phyloP scores from a whole-genome alignment of 1,139 yeast species.

The Yamadazyma atlantica region DNA sequence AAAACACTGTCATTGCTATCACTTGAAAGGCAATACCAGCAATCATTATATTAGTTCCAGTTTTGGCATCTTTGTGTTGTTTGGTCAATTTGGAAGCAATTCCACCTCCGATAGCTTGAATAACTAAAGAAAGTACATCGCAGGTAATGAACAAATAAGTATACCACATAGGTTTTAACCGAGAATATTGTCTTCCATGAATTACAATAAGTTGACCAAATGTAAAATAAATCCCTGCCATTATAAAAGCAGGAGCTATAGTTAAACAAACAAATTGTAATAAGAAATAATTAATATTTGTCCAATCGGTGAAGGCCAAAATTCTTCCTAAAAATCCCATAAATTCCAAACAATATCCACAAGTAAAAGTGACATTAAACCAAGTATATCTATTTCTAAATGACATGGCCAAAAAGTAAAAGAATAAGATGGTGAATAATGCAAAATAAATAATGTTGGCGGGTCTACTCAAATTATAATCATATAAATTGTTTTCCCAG shows the following conservation, averaged over 20 bases:
- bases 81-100: conserved; percentile 52
- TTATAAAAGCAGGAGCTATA: conserved; percentile 82
- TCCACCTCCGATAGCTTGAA: conserved; percentile 83
- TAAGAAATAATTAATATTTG: conserved; percentile 46
- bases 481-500: conserved; percentile 23
- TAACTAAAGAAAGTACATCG: conserved; percentile 67
- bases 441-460: conserved; percentile 34
- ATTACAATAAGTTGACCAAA: conserved; percentile 72
- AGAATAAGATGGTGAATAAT: conserved; percentile 25
- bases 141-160: conserved; percentile 64
- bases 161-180: conserved; percentile 73
- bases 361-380: conserved; percentile 32
- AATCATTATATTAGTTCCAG: conserved; percentile 75
- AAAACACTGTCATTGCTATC: conserved; percentile 64
- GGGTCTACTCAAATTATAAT: conserved; percentile 22
- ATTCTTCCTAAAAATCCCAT: conserved; percentile 72
- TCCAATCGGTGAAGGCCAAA: conserved; percentile 41
- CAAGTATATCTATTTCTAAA: conserved; percentile 29
- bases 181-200: conserved; percentile 62
- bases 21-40: conserved; percentile 84
- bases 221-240: conserved; percentile 83
- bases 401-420: conserved; percentile 20
- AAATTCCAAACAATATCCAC: conserved; percentile 36
- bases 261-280: conserved; percentile 72
- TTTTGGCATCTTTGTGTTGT: neutral